Base-by-base conservation (phyloP, 192 early-diverging fungal species). In the Paraglomus occultum region DNA sequence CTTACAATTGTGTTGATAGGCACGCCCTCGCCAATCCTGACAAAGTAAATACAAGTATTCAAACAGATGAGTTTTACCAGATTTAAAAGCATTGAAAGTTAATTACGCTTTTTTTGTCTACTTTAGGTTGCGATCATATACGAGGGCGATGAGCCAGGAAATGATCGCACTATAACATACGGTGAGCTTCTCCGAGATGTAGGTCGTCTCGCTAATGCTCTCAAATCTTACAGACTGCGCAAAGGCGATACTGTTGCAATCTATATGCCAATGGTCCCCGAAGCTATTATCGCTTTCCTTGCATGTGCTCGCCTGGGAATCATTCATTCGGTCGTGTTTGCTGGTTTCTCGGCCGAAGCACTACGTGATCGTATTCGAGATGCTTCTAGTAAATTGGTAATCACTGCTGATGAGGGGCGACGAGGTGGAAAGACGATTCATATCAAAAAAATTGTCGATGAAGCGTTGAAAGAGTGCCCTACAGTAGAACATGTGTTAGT, bases 201-300 rank as follows among this genome's bases (percentile, higher is more conserved):
- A 50, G 91, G 83, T 77, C 83, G 88, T 46, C 73, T 97, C 51
- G 94, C 95, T 66, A 95, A 95, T 72, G 90, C 91, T 2, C 79
- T 98, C 39, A 88, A 83, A 72, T 85, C 89, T 70, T 86, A 88
- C 50, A 92, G 94, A 18, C 82, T 97, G 54, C 81, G 84, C 54
- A 97, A 96, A 83, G 96, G 96, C 54, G 94, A 98, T 76, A 91
- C 87, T 8, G 94, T 98, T 40, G 91, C 91, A 49, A 95, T 98
- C 76, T 98, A 98, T 79, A 93, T 98, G 92, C 96, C 95, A 53
- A 96, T 96, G 93, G 86, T 94, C 43, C 96, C 96, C 62, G 95
- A 96, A 80, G 95, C 96, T 22, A 88, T 88, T 1, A 83, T 92
- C 49, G 87, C 96, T 14, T 93, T 98, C 89, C 84, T 98, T 42